Evolutionary conservation across 495 filamentous ascomycete species (phyloP), one percentile per base, ranked within the genome.

Genomic region (Penicillium coprophilum): DNA sequence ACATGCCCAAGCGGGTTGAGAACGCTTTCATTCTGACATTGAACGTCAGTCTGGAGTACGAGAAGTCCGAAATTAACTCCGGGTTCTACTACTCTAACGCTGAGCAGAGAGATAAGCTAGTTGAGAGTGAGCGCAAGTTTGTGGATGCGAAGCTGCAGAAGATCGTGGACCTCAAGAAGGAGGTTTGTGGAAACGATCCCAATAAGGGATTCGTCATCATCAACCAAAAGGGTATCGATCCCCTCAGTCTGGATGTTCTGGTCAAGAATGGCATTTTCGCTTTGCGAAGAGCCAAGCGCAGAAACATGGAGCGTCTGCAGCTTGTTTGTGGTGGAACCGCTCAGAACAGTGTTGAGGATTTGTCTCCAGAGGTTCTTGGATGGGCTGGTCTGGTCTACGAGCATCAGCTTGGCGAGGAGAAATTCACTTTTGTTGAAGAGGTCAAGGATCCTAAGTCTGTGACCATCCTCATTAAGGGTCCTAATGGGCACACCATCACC

Each of bases 191-290:
- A 12, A 88, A 86, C 67, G 95, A 97, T 67, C 83, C 85, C 1
- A 96, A 93, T 80, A 97, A 97, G 80, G 85, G 88, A 56, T 97
- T 99, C 67, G 94, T 97, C 57, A 85, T 99, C 63, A 91, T 99
- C 71, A 99, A 99, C 79, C 95, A 97, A 76, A 99, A 99, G 79
- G 94, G 94, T 54, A 99, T 99, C 64, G 94, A 99, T 71, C 94
- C 94, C 17, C 77, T 97, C 48, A 96, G 91, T 51, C 78, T 98
- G 58, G 94, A 98, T 69, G 90, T 97, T 23, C 77, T 98, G 30
- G 91, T 92, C 48, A 98, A 97, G 85, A 97, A 98, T 68, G 92
- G 92, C 53, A 97, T 98, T 62, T 83, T 96, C 67, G 94, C 95
- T 48, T 83, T 98, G 53, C 85, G 94, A 58, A 81, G 94, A 70